phyloP scores from a whole-genome alignment of 176 grass and related monocot genomes.

The Melocanna baccifera region DNA sequence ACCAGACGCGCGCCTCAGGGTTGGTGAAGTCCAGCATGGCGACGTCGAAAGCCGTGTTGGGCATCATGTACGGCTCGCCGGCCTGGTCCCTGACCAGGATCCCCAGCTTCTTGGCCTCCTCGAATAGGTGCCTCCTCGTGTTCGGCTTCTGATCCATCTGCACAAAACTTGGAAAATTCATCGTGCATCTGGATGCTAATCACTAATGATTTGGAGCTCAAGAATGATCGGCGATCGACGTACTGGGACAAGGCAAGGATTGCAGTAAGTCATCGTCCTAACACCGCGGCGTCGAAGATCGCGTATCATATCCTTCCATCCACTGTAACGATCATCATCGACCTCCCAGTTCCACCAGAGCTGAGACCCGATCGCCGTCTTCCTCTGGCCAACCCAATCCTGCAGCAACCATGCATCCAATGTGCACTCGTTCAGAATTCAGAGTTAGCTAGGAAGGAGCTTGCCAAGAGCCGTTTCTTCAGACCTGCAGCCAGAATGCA shows the following conservation, averaged over 20 bases:
- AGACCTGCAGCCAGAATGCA: constrained; percentile 92
- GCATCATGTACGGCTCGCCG: constrained; percentile 83
- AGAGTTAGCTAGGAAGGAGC: not conserved
- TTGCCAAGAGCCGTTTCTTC: not conserved
- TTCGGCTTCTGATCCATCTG: constrained; percentile 64
- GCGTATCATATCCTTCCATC: constrained; percentile 64
- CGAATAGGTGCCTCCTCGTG: constrained; percentile 51
- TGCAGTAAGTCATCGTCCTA: constrained; percentile 81
- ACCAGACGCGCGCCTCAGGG: constrained; percentile 62
- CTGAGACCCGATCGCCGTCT: constrained; percentile 84
- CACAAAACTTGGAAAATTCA: not conserved
- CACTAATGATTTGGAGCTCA: not conserved
- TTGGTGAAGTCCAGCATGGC: constrained; percentile 93
- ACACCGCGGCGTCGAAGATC: constrained; percentile 53
- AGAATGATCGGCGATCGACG: not conserved
- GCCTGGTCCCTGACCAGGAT: constrained; percentile 60
- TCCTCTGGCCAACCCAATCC: constrained; percentile 96
- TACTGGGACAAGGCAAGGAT: constrained; percentile 84
- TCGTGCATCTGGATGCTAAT: not conserved
- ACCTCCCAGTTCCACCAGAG: constrained; percentile 98
- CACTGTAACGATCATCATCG: constrained; percentile 52
- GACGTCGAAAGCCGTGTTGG: constrained; percentile 93
- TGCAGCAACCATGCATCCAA: constrained; percentile 22
- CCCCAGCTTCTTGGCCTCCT: constrained; percentile 71
- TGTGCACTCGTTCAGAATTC: not conserved